Percentiles rank a stretch among this genome's conserved stretches.
phyloP scores from a whole-genome alignment of 1,284 basidiomycete genomes.

The Papiliotrema terrestris region DNA sequence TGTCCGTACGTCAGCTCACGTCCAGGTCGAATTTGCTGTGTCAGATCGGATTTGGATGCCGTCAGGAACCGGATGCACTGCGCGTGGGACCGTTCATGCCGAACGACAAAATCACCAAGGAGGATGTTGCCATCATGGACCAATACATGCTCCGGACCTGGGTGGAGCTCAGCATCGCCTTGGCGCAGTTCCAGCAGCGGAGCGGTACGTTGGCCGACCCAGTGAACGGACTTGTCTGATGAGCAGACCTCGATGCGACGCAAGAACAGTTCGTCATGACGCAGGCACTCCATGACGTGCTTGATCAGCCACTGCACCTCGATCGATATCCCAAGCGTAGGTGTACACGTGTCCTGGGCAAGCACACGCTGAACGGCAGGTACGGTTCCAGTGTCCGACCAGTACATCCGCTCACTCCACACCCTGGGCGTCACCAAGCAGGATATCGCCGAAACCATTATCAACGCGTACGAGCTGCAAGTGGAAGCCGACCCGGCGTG shows the following conservation, averaged over 20 bases:
- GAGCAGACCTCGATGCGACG: neutral
- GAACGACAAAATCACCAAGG: slow-evolving; percentile 17
- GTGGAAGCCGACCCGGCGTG: slow-evolving; percentile 19
- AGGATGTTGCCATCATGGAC: slow-evolving; percentile 32
- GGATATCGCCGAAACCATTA: slow-evolving; percentile 27
- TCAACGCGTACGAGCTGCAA: slow-evolving; percentile 36
- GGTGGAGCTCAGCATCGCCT: slow-evolving; percentile 34
- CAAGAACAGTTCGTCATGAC: slow-evolving; percentile 4
- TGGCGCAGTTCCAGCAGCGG: slow-evolving; percentile 15
- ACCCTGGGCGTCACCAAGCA: slow-evolving; percentile 22
- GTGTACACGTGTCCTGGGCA: neutral
- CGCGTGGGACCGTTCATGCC: slow-evolving; percentile 35
- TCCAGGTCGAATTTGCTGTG: slow-evolving; percentile 32
- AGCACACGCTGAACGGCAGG: neutral
- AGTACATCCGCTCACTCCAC: slow-evolving; percentile 1
- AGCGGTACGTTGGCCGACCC: slow-evolving; percentile 20
- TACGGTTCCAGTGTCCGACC: neutral
- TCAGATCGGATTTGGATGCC: slow-evolving; percentile 38
- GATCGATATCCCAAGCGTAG: slow-evolving; percentile 13
- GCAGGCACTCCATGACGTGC: slow-evolving; percentile 11
- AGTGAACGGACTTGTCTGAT: no score
- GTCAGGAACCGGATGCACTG: slow-evolving; percentile 25
- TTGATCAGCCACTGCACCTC: slow-evolving; percentile 11
- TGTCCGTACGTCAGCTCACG: neutral
- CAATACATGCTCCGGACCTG: slow-evolving; percentile 40